Evolutionary conservation across 495 filamentous ascomycete species (phyloP), one percentile per base, ranked within the genome.

Genomic region (Lepraria neglecta): DNA sequence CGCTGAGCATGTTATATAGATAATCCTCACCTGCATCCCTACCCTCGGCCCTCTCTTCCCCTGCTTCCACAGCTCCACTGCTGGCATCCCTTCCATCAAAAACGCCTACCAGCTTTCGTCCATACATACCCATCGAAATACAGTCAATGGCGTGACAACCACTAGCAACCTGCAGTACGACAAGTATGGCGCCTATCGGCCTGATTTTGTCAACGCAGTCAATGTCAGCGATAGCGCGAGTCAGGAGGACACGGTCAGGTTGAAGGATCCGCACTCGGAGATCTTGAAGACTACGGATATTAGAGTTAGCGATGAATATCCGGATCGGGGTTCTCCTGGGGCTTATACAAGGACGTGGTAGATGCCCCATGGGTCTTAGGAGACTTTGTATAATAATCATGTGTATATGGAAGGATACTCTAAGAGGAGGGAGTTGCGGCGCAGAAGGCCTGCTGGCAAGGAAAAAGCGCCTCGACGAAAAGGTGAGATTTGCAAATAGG

Each of bases 31-130:
- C 12, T 57, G n/a, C 42, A 63, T 63, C 31, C 60, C 60, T 19
- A 63, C 60, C 17, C 60, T 63, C 9, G 60, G 60, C 11, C 60
- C 60, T 46, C 60, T 63, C 1, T 63, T 63, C 60, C 60, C 60
- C 1, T 48, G 24, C 52, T 45, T 63, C 19, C 51, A 54, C 43
- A 56, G 51, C 54, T 58, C 60, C 38, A 42, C 40, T 35, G 14
- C 14, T 21, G 19, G 27, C 30, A 44, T 27, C 27, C 57, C 45
- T 42, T 53, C 59, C 24, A 24, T 2, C 48, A 35, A 61, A 21
- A 61, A 54, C 24, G 24, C 4, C 35, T 53, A 42, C 27, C 59
- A 44, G 19, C 59, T 53, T 47, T 30, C 17, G 28, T 27, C 30
- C 33, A 35, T 54, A 0, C 43, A 27, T 7, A 38, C 46, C 15